phyloP scores from a whole-genome alignment of 2,329 filamentous ascomycete species.

The Xylariomycetidae sp. region DNA sequence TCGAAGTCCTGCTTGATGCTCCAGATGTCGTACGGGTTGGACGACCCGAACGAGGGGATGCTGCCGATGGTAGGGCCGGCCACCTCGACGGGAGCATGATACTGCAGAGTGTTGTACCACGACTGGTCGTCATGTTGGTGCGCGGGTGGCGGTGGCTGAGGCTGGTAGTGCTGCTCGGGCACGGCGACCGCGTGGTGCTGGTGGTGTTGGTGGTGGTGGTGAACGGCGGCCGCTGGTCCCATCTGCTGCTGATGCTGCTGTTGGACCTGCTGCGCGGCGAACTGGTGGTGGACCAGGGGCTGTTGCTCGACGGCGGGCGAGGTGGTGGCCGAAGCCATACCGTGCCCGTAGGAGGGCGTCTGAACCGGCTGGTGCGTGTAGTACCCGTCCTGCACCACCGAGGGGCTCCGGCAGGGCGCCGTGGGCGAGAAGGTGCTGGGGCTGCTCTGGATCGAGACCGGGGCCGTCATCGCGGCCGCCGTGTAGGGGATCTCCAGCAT shows the following conservation, averaged over 20 bases:
- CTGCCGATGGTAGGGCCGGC: conserved; percentile 50
- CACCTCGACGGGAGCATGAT: conserved; percentile 55
- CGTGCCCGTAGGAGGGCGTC: conserved; percentile 9
- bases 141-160: conserved; percentile 21
- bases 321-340: conserved; percentile 23
- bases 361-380: conserved; percentile 46
- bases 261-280: no score
- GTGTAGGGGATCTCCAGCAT: conserved; percentile 47
- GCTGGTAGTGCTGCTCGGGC: conserved; percentile 31
- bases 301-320: conserved; percentile 43
- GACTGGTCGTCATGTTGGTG: conserved; percentile 45
- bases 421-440: conserved; percentile 52
- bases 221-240: conserved; percentile 35
- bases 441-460: conserved; percentile 54
- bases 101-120: conserved; percentile 48
- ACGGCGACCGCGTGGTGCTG: conserved; percentile 23
- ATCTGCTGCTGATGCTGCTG: conserved; percentile 38
- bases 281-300: conserved; percentile 34
- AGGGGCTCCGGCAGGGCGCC: conserved; percentile 48
- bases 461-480: conserved; percentile 37
- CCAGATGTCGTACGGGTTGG: conserved; percentile 52
- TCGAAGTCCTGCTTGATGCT: conserved; percentile 53
- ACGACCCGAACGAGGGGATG: conserved; percentile 43
- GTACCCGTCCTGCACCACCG: conserved; percentile 46
- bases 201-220: conserved; percentile 38